phyloP scores from a whole-genome alignment of 768 basidiomycete species.

The Termitomyces sp. region DNA sequence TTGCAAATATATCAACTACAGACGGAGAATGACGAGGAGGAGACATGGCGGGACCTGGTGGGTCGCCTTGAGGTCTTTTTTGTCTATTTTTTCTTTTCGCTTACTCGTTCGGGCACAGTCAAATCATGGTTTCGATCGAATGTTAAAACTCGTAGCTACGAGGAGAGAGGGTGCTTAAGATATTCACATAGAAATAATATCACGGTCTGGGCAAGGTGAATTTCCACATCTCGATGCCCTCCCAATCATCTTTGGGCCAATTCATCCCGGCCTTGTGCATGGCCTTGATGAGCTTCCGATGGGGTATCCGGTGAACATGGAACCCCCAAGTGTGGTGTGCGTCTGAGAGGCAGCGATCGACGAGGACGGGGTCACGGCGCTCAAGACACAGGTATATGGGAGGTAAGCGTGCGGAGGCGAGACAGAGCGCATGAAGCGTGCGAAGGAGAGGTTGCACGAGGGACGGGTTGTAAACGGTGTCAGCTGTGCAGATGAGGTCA shows the following conservation, averaged over 20 bases:
- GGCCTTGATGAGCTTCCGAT: constrained; percentile 52
- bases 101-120: constrained; percentile 31
- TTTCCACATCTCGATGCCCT: constrained; percentile 79
- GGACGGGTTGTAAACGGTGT: constrained; percentile 66
- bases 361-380: constrained; percentile 63
- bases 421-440: constrained; percentile 52
- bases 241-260: constrained; percentile 73
- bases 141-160: constrained; percentile 49
- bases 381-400: constrained; percentile 66
- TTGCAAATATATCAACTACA: constrained; percentile 82
- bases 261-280: constrained; percentile 49
- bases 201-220: constrained; percentile 18
- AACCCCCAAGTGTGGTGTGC: constrained; percentile 56
- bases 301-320: constrained; percentile 49
- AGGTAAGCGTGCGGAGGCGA: constrained; percentile 35
- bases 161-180: constrained; percentile 33
- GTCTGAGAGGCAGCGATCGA: constrained; percentile 50
- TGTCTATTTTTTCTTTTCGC: no score
- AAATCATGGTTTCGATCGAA: constrained; percentile 72
- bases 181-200: not conserved
- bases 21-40: constrained; percentile 77
- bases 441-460: constrained; percentile 67
- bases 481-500: constrained; percentile 77
- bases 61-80: constrained; percentile 13
- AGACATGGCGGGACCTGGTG: constrained; percentile 81